These are phyloP conservation scores for Trichoderma cornu-damae DNA, from an alignment of 2,329 filamentous ascomycete species.

Conservation along the genomic window DNA sequence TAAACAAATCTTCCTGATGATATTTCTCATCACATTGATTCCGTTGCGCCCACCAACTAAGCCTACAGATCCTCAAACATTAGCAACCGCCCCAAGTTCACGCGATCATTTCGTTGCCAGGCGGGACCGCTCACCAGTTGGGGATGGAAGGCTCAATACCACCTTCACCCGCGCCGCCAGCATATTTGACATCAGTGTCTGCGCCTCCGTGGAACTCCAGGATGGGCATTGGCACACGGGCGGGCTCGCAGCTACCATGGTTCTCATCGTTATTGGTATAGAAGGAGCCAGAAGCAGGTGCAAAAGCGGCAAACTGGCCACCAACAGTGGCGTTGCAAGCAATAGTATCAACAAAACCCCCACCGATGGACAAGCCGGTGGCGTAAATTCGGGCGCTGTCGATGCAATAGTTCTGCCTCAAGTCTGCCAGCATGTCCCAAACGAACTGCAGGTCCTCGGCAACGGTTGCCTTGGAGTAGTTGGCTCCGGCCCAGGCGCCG, in stretches of 20 bases:
- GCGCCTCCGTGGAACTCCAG: constrained; percentile 43
- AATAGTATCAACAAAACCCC: constrained; percentile 43
- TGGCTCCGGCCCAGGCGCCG: constrained; percentile 44
- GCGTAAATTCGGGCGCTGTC: constrained; percentile 42
- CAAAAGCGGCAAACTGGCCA: constrained; percentile 41
- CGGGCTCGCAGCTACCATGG: constrained; percentile 34
- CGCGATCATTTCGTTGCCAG: too few relatives aligned
- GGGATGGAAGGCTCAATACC: constrained; percentile 38
- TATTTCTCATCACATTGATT: constrained; percentile 35
- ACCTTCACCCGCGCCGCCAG: constrained; percentile 40
- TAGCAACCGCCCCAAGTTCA: background rate
- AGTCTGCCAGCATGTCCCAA: constrained; percentile 37
- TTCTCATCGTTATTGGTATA: constrained; percentile 40
- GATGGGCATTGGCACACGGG: constrained; percentile 36
- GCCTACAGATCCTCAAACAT: constrained; percentile 24
- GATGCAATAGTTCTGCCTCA: constrained; percentile 39
- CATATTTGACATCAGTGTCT: constrained; percentile 41
- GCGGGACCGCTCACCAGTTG: constrained; percentile 25
- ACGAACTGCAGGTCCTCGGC: constrained; percentile 43
- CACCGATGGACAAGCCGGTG: constrained; percentile 44
- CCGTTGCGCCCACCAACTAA: constrained; percentile 39
- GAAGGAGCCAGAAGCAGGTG: constrained; percentile 42
- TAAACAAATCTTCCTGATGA: constrained; percentile 31
- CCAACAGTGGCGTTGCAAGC: constrained; percentile 40
- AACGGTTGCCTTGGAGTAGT: constrained; percentile 39